These are phyloP conservation scores for Hypoxylon rubiginosum DNA, from an alignment of 2,329 filamentous ascomycete genomes.

Conservation along the genomic window DNA sequence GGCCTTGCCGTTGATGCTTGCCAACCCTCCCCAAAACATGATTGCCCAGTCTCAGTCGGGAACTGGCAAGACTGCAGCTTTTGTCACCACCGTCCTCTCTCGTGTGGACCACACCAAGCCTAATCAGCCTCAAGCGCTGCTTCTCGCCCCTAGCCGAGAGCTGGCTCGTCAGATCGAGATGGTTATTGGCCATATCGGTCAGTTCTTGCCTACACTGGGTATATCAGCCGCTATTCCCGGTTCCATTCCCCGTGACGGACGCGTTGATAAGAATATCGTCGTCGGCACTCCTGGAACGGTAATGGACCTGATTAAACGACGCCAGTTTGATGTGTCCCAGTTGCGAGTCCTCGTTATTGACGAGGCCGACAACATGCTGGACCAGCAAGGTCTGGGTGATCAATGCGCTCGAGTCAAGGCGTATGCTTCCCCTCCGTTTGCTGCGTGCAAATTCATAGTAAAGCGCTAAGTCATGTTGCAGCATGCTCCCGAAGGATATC, in stretches of 20 bases:
- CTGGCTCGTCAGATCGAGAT: slow-evolving; percentile 93
- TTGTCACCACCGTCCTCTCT: slow-evolving; percentile 90
- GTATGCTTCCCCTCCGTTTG: slow-evolving; percentile 62
- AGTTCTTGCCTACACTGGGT: slow-evolving; percentile 81
- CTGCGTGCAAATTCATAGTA: neutral
- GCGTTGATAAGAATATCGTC: slow-evolving; percentile 81
- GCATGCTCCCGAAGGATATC: slow-evolving; percentile 78
- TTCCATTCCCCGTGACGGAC: slow-evolving; percentile 74
- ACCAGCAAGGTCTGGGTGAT: slow-evolving; percentile 93
- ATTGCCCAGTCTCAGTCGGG: slow-evolving; percentile 99
- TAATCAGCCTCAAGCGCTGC: slow-evolving; percentile 83
- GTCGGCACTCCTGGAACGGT: slow-evolving; percentile 96
- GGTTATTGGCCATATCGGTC: slow-evolving; percentile 86
- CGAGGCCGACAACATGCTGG: slow-evolving; percentile 99
- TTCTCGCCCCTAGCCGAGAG: slow-evolving; percentile 93
- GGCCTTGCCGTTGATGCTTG: slow-evolving; percentile 88
- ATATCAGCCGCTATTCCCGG: slow-evolving; percentile 89
- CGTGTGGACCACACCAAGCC: slow-evolving; percentile 81
- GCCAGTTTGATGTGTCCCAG: slow-evolving; percentile 77
- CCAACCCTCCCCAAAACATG: slow-evolving; percentile 90
- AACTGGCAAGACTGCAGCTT: slow-evolving; percentile 97
- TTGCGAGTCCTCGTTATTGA: slow-evolving; percentile 91
- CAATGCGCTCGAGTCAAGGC: slow-evolving; percentile 92
- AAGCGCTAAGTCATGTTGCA: slow-evolving; percentile 58
- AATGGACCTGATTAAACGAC: slow-evolving; percentile 84